A percentile compares a stretch with the other conserved stretches of the same genome.
Evolutionary conservation across 2,329 filamentous ascomycete genomes (phyloP).

Genomic region (Botryotinia calthae): DNA sequence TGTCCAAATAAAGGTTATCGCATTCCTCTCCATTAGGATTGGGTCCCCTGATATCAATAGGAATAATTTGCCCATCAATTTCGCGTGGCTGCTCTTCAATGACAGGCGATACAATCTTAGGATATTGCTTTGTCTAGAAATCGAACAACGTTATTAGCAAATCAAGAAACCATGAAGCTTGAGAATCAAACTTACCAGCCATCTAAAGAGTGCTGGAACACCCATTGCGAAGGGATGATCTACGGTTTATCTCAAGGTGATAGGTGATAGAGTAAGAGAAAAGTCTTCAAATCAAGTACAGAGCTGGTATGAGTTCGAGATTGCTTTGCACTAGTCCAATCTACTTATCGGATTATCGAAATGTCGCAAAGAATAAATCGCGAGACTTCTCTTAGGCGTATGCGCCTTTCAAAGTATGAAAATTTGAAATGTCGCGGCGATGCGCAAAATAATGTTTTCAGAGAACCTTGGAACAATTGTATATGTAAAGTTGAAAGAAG

Average conservation of each 20-base stretch:
- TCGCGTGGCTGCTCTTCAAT: slow-evolving; percentile 79
- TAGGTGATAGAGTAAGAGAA: not conserved
- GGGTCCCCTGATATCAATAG: slow-evolving; percentile 76
- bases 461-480: not conserved
- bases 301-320: not conserved
- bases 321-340: slow-evolving; percentile 2
- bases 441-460: not conserved
- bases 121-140: slow-evolving; percentile 77
- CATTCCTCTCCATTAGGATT: slow-evolving; percentile 98
- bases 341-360: not conserved
- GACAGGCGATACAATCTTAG: slow-evolving; percentile 92
- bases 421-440: not conserved
- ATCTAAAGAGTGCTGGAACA: slow-evolving; percentile 60
- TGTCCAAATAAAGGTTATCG: slow-evolving; percentile 96
- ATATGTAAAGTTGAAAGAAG: slow-evolving; percentile 10
- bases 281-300: not conserved
- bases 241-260: not conserved
- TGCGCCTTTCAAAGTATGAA: not conserved
- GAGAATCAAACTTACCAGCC: slow-evolving; percentile 59
- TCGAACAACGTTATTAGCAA: slow-evolving; percentile 4
- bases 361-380: slow-evolving; percentile 1
- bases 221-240: slow-evolving; percentile 31
- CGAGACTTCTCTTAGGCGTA: not conserved
- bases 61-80: slow-evolving; percentile 80
- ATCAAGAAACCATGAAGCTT: not conserved